Base-by-base conservation (phyloP, 805 yeast species). In the Zygosaccharomyces lentus region DNA sequence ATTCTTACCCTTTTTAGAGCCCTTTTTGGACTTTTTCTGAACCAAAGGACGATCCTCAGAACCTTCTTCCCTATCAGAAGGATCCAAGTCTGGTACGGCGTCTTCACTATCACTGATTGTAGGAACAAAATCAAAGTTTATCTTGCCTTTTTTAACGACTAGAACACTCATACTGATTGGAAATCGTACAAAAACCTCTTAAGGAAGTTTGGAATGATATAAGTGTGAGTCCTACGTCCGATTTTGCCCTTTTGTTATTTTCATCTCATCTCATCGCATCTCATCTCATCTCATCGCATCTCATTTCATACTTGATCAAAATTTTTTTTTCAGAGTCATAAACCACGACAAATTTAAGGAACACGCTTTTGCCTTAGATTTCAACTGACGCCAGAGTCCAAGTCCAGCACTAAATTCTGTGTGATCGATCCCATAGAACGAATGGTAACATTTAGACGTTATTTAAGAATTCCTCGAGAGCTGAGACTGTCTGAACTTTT, bases 101-200 rank as follows among this genome's bases (percentile, higher is more conserved):
- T 82, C 81, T 57, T 85, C 95, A 55, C 86, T 80, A 55, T 85
- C 91, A 19, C 81, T 76, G 45, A 87, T 84, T 0, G 96, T 87
- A 48, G 80, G 76, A 25, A 86, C 78, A 57, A 85, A 81, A 50
- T 70, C 76, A 13, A 47, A 35, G 29, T 43, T 40, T 17, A 38
- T 19, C 31, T 44, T 47, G 21, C 41, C 40, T 45, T 40, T 45
- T 9, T 21, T 19, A 2, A 23, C 23, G n/a, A 15, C 27, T 10
- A 16, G n/a, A 2, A 15, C 31, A 10, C 16, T 37, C 36, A 34
- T 32, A 12, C 21, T 34, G 31, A 21, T 5, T 9, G 9, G 6
- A 40, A 23, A 7, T 19, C 21, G 21, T 19, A 19, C 21, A 5
- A 19, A 5, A 19, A 19, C 3, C 21, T 19, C 21, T 19, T 19